Conservation (phyloP, 2,329 filamentous ascomycete genomes). For the Coniochaeta sp. region DNA sequence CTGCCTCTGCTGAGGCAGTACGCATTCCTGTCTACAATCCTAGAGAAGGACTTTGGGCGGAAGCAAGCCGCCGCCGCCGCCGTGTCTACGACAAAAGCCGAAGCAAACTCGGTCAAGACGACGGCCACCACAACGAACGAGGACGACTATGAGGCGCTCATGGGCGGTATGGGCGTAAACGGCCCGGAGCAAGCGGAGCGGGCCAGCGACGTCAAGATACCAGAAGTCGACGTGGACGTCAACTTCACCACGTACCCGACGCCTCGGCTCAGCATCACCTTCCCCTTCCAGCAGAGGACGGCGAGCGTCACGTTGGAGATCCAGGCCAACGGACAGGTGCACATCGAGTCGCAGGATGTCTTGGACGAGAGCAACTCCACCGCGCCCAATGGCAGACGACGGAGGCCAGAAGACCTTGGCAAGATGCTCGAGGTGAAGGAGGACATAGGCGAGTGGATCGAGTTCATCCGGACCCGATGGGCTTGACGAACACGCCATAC, state of each 20-base stretch:
- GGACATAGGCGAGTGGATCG: slow-evolving; percentile 45
- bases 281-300: slow-evolving; percentile 40
- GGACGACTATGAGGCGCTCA: slow-evolving; percentile 18
- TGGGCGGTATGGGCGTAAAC: slow-evolving; percentile 1
- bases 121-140: slow-evolving; percentile 15
- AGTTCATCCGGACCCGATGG: slow-evolving; percentile 39
- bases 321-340: slow-evolving; percentile 50
- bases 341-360: slow-evolving; percentile 52
- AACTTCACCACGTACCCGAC: slow-evolving; percentile 43
- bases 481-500: slow-evolving; percentile 7
- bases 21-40: slow-evolving; percentile 58
- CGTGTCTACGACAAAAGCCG: slow-evolving; percentile 6
- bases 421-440: slow-evolving; percentile 41
- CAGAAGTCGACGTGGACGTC: slow-evolving; percentile 38
- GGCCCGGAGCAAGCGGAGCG: slow-evolving; percentile 5
- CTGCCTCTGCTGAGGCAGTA: slow-evolving; percentile 73
- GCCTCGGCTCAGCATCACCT: slow-evolving; percentile 44
- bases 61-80: slow-evolving; percentile 12
- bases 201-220: slow-evolving; percentile 2
- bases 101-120: slow-evolving; percentile 1
- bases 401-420: slow-evolving; percentile 35
- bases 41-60: slow-evolving; percentile 53
- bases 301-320: slow-evolving; percentile 53
- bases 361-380: slow-evolving; percentile 22
- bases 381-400: slow-evolving; percentile 23